Conservation (phyloP, 2,329 filamentous ascomycete species). For the Periconia digitata region DNA sequence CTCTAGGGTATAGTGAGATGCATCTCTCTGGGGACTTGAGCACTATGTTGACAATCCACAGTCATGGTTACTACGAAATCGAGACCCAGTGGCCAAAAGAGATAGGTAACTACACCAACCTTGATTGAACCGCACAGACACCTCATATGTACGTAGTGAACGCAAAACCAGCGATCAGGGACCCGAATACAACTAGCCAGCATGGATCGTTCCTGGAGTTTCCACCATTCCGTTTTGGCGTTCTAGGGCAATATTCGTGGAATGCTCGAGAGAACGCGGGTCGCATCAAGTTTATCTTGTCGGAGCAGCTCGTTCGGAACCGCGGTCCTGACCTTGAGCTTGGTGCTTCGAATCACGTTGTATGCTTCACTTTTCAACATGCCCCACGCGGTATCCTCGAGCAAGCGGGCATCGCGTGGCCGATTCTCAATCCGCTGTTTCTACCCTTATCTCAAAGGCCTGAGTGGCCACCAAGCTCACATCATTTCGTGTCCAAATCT, state of each 20-base stretch:
- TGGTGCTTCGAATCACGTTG: constrained; percentile 70
- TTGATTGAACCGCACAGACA: background rate
- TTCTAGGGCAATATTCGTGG: constrained; percentile 72
- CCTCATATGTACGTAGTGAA: constrained; percentile 15
- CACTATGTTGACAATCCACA: constrained; percentile 21
- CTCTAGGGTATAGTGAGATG: constrained; percentile 30
- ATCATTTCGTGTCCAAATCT: background rate
- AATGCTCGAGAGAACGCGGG: constrained; percentile 70
- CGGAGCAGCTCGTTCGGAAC: constrained; percentile 63
- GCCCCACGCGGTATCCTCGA: constrained; percentile 76
- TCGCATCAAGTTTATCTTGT: constrained; percentile 74
- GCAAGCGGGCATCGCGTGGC: constrained; percentile 75
- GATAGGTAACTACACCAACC: constrained; percentile 20
- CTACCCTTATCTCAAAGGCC: constrained; percentile 10
- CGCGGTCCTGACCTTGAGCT: constrained; percentile 44
- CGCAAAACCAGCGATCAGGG: constrained; percentile 23
- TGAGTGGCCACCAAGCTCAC: background rate
- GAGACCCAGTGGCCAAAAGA: constrained; percentile 34
- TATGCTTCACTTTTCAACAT: constrained; percentile 83
- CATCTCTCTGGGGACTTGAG: constrained; percentile 16
- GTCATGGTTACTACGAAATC: constrained; percentile 30
- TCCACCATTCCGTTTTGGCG: constrained; percentile 69
- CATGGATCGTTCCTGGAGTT: constrained; percentile 63
- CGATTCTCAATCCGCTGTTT: constrained; percentile 51
- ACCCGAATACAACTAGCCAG: constrained; percentile 54